A percentile compares a stretch with the other conserved stretches of the same genome.
Conservation (phyloP, 2,329 filamentous ascomycete species). For the Ascosphaera pollenicola region DNA sequence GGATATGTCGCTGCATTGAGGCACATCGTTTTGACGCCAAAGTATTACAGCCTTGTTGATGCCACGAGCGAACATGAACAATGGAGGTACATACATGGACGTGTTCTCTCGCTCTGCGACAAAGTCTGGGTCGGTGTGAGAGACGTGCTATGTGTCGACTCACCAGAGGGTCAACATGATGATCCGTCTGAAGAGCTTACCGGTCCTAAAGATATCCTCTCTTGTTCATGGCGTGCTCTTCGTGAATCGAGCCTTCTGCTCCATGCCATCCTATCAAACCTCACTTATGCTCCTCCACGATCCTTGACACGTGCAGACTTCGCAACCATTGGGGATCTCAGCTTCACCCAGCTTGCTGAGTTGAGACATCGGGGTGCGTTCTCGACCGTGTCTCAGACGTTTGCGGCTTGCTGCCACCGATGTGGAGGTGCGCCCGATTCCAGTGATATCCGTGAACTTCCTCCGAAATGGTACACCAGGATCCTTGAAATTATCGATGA, state of each 20-base stretch:
- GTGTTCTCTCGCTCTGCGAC: slow-evolving; percentile 37
- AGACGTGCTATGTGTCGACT: slow-evolving; percentile 72
- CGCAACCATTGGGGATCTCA: slow-evolving; percentile 44
- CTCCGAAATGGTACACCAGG: slow-evolving; percentile 19
- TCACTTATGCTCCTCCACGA: slow-evolving; percentile 24
- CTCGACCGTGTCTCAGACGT: slow-evolving; percentile 77
- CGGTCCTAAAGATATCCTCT: slow-evolving; percentile 67
- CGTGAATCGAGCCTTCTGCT: slow-evolving; percentile 76
- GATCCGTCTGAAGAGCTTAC: slow-evolving; percentile 49
- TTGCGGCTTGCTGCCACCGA: slow-evolving; percentile 55
- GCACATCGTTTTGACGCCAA: slow-evolving; percentile 26
- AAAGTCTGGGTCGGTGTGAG: slow-evolving; percentile 59
- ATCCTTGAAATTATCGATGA: slow-evolving; percentile 48
- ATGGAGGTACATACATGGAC: slow-evolving; percentile 17
- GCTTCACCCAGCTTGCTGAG: slow-evolving; percentile 62
- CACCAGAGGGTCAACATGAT: slow-evolving; percentile 57
- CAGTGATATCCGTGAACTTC: background rate
- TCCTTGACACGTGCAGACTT: slow-evolving; percentile 33
- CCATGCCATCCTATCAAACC: slow-evolving; percentile 35
- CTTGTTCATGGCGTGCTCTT: slow-evolving; percentile 86
- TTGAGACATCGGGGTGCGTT: slow-evolving; percentile 83
- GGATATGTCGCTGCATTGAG: slow-evolving; percentile 45
- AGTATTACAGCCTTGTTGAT: slow-evolving; percentile 13
- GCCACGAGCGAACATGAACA: slow-evolving; percentile 4
- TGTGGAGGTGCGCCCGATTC: slow-evolving; percentile 26